Evolutionary conservation across 2,329 filamentous ascomycete species (phyloP).

Genomic region (Metarhizium anisopliae): DNA sequence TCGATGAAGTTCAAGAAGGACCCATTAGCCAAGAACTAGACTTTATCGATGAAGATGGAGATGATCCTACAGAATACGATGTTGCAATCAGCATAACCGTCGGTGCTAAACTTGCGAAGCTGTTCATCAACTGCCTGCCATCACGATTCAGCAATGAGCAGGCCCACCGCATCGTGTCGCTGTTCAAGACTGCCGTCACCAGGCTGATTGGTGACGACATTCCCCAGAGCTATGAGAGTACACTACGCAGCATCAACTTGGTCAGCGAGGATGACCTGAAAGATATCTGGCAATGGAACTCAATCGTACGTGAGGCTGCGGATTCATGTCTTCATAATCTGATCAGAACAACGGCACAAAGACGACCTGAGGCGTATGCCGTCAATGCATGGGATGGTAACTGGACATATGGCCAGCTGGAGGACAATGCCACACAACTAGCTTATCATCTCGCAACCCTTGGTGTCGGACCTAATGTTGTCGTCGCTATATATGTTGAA

Average conservation of each 20-base stretch:
- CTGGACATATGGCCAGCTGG: conserved; percentile 14
- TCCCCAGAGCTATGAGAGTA: not conserved
- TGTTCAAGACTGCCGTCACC: not conserved
- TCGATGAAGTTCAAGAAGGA: not conserved
- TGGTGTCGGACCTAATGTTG: conserved; percentile 1
- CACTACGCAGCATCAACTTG: not conserved
- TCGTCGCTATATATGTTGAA: conserved; percentile 17
- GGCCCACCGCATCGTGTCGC: not conserved
- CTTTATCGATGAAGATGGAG: conserved; percentile 6
- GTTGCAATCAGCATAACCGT: conserved; percentile 14
- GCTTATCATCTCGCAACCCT: conserved; percentile 7
- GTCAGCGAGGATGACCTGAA: not conserved
- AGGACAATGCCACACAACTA: conserved; percentile 9
- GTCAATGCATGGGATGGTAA: conserved; percentile 15
- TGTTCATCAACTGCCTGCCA: conserved; percentile 2
- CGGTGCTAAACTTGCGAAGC: not conserved
- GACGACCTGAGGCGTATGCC: conserved; percentile 1
- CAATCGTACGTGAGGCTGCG: not conserved
- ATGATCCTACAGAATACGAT: conserved; percentile 17
- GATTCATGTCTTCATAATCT: not conserved
- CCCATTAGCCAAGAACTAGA: not conserved
- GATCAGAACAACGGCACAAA: not conserved
- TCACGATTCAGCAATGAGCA: conserved; percentile 1
- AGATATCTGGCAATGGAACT: conserved; percentile 5
- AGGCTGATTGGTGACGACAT: not conserved